These are phyloP conservation scores for Immersiporthe knoxdaviesiana DNA, from an alignment of 2,329 filamentous ascomycete species.

Conservation along the genomic window DNA sequence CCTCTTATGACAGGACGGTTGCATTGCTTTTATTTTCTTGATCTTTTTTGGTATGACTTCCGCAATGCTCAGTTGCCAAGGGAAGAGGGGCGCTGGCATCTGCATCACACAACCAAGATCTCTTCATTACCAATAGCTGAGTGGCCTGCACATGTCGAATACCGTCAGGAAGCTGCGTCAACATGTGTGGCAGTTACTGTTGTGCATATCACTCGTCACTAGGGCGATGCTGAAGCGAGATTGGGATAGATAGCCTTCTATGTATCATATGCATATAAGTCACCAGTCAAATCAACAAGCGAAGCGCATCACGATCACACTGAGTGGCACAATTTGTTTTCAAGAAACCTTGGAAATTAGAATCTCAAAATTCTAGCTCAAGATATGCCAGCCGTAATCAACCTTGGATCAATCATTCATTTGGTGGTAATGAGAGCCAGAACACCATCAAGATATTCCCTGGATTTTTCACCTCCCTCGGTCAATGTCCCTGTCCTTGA, in stretches of 20 bases:
- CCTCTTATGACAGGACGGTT: too few species aligned
- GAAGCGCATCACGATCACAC: neutral
- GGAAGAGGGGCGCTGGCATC: too few species aligned
- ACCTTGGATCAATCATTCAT: conserved; percentile 1
- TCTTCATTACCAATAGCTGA: neutral
- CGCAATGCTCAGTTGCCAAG: neutral
- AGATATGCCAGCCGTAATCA: neutral
- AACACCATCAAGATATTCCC: neutral
- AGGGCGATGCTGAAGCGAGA: neutral
- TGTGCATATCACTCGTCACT: neutral
- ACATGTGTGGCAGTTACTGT: neutral
- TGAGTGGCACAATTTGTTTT: neutral
- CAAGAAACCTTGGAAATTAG: neutral
- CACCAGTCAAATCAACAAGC: neutral
- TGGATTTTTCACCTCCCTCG: neutral
- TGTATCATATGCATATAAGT: neutral
- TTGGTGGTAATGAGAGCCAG: neutral
- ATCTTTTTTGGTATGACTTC: conserved; percentile 19
- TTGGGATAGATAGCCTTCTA: neutral
- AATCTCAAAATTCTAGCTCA: neutral
- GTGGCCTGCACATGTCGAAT: neutral
- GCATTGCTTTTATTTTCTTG: too few species aligned
- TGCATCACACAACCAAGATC: neutral
- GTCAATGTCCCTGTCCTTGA: neutral
- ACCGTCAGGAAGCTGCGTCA: neutral